These are phyloP conservation scores for Piromyces sp. DNA, from an alignment of 192 early-diverging fungal species.

Conservation along the genomic window DNA sequence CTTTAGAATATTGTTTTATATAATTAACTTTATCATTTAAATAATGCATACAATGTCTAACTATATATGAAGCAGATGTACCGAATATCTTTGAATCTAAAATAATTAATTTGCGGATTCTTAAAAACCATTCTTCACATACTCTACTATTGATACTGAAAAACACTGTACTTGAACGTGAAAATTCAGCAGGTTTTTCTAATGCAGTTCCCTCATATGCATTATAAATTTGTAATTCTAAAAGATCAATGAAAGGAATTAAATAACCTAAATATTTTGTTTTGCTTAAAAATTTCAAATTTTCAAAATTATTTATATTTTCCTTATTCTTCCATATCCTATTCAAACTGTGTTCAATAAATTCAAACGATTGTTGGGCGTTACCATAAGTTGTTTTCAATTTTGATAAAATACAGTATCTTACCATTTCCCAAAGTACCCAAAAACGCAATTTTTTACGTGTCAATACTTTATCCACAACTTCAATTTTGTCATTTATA, in stretches of 20 bases:
- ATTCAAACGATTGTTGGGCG: neutral
- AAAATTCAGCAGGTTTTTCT: constrained; percentile 31
- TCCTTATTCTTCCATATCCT: neutral
- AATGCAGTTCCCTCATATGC: constrained; percentile 36
- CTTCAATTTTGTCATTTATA: neutral
- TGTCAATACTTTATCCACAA: neutral
- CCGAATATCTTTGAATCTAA: constrained; percentile 23
- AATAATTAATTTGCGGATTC: constrained; percentile 35
- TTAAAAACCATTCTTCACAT: constrained; percentile 61
- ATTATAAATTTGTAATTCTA: constrained; percentile 58
- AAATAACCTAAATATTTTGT: constrained; percentile 16
- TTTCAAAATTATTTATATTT: neutral
- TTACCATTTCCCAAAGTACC: constrained; percentile 55
- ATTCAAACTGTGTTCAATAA: neutral
- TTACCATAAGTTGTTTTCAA: constrained; percentile 56
- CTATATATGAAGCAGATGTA: neutral
- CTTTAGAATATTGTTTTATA: neutral
- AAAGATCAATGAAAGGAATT: constrained; percentile 40
- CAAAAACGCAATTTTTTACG: constrained; percentile 23
- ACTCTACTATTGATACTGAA: constrained; percentile 50
- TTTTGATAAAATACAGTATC: constrained; percentile 53
- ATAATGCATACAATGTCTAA: neutral
- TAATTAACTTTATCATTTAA: constrained; percentile 1
- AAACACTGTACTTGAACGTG: constrained; percentile 45
- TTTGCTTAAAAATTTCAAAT: neutral